Evolutionary conservation across 2,329 filamentous ascomycete species (phyloP), one percentile per base, ranked within the genome.

Genomic region (Xylaria sp.): DNA sequence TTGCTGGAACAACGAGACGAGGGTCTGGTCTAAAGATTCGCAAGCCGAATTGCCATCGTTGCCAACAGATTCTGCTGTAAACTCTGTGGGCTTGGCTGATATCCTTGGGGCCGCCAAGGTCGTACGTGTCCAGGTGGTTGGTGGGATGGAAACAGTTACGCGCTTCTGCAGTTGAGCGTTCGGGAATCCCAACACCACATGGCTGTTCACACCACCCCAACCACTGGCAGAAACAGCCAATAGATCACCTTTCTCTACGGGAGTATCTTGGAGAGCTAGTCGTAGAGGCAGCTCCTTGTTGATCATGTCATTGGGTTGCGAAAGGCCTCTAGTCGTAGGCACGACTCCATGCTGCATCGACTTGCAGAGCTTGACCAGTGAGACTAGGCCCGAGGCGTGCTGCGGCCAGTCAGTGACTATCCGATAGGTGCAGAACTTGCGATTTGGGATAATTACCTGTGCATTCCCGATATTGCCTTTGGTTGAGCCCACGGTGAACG

Each of bases 291-390:
- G 23, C n/a, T 26, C 17, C 11, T 17, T 13, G 23, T 49, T 49
- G 46, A 49, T 49, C 46, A 49, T 49, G 53, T 56, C 53, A 23
- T 56, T 56, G 15, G 53, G 28, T 17, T 56, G 28, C 53, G 53
- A 56, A 4, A 56, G 33, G 17, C 53, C 53, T 33, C 33, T 56
- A 9, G 33, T 56, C 33, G n/a, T 15, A 20, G 53, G 53, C 15
- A 56, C 20, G 31, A 40, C 23, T 15, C 53, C 53, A 56, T 11
- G 53, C 33, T 56, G 53, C 17, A 56, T 56, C 10, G 53, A 56
- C n/a, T 56, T 56, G 53, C 53, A 56, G 26, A 56, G 28, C 53
- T 59, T 59, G 38, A 59, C 28, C 57, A 59, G 42, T 23, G 38
- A 44, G 20, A 59, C 38, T 9, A 59, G 57, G n/a, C 57, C 57